phyloP scores from a whole-genome alignment of 2,329 filamentous ascomycete species.

The Bretziella fagacearum region DNA sequence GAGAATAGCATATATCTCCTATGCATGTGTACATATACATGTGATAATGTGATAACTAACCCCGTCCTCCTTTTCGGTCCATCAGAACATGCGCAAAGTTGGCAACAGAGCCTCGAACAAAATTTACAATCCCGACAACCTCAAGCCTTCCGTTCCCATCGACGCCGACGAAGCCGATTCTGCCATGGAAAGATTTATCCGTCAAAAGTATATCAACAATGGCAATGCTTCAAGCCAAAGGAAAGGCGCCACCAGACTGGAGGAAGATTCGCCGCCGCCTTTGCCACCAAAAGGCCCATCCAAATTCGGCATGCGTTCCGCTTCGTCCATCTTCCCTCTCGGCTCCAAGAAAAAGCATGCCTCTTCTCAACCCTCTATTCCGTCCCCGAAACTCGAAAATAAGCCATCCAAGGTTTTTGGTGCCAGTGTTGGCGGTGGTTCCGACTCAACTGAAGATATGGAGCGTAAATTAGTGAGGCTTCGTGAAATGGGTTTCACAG shows the following conservation, averaged over 20 bases:
- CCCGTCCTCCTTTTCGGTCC: not conserved
- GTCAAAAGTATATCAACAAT: conserved; percentile 73
- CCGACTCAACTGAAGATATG: conserved; percentile 37
- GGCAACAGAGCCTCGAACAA: conserved; percentile 79
- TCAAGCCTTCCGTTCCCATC: conserved; percentile 67
- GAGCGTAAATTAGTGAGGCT: conserved; percentile 64
- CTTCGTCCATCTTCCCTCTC: conserved; percentile 51
- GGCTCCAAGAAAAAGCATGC: conserved; percentile 39
- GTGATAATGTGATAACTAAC: not conserved
- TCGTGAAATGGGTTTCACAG: conserved; percentile 80
- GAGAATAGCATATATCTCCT: not conserved
- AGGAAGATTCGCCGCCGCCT: conserved; percentile 39
- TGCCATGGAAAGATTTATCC: conserved; percentile 87
- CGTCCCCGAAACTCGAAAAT: conserved; percentile 30
- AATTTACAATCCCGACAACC: conserved; percentile 72
- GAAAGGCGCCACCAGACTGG: conserved; percentile 31
- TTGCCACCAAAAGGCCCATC: conserved; percentile 46
- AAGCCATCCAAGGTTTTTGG: conserved; percentile 57
- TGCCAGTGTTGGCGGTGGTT: conserved; percentile 37
- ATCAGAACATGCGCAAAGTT: conserved; percentile 79
- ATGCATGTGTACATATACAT: not conserved
- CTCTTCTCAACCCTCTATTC: conserved; percentile 16
- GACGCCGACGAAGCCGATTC: conserved; percentile 86
- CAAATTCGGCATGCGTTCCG: conserved; percentile 40
- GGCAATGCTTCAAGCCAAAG: conserved; percentile 25